Evolutionary conservation across 208 protist species (phyloP), one percentile per base, ranked within the genome.

Genomic region (Novymonas esmeraldas): DNA sequence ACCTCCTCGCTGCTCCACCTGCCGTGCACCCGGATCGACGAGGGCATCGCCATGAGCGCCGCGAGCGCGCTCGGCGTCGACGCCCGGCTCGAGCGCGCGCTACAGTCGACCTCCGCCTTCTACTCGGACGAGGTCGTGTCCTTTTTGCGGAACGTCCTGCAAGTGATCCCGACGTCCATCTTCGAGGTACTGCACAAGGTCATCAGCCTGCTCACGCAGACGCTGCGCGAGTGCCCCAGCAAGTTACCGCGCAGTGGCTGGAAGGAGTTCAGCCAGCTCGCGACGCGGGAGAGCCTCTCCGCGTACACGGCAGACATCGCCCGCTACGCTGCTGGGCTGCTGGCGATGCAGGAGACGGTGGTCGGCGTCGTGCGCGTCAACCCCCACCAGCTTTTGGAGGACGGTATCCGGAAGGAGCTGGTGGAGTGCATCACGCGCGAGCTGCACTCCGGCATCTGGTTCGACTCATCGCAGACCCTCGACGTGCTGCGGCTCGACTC

Each of bases 311-410:
- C 98, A 20, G 82, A 94, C 52, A 94, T 94, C 18, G 97, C 93
- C 2, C 87, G 96, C 18, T 99, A 98, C 68, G 98, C 98, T 4
- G 90, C 95, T 31, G 98, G 98, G 31, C 97, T 99, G 36, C 77
- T 99, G 4, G 98, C 97, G 0, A 99, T 99, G 98, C 85, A 99
- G 71, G 98, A 78, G 29, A 99, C 98, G 3, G 87, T 98, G 11
- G 86, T 99, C 9, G 98, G 98, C 39, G 88, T 99, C n/a, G 95
- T 99, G 68, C 70, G 97, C 66, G 84, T 99, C 3, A 94, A 99
- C 68, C 97, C 98, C 9, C 97, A 98, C 60, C 77, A 94, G 75
- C 77, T 99, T 13, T 79, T 99, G 0, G 98, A 99, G 65, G 97
- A 99, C 64, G 98, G 98, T 56, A 98, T 99, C 59, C 81, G 98